Evolutionary conservation across 768 basidiomycete species (phyloP).

Genomic region (Coprinellus aureogranulatus): DNA sequence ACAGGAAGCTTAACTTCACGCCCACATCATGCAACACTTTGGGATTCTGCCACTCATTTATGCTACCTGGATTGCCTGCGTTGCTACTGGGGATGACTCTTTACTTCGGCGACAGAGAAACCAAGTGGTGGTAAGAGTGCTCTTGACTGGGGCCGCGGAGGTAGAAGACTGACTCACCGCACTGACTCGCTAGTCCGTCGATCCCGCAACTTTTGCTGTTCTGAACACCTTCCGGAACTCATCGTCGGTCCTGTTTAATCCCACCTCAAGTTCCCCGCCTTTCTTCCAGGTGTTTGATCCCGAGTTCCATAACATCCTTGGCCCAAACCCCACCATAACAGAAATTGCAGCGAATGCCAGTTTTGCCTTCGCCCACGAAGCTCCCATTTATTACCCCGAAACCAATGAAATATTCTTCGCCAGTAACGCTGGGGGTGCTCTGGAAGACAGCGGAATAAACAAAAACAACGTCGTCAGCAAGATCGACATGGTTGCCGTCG

Average conservation of each 20-base stretch:
- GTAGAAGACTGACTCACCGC: too few species aligned
- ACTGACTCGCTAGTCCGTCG: slow-evolving; percentile 40
- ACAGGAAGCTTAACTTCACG: too few species aligned
- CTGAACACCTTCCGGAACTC: slow-evolving; percentile 43
- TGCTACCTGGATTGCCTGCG: background rate
- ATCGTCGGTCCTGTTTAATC: slow-evolving; percentile 52
- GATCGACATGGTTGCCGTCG: slow-evolving; percentile 59
- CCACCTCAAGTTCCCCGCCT: slow-evolving; percentile 54
- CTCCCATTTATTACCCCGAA: slow-evolving; percentile 62
- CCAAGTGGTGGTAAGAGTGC: background rate
- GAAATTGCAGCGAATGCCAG: slow-evolving; percentile 58
- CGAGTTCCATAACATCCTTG: slow-evolving; percentile 62
- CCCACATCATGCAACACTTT: background rate
- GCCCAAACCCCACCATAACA: slow-evolving; percentile 52
- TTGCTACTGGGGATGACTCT: background rate
- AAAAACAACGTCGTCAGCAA: slow-evolving; percentile 63
- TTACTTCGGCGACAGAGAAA: background rate
- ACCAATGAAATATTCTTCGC: slow-evolving; percentile 75
- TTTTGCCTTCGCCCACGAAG: slow-evolving; percentile 78
- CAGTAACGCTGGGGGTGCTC: slow-evolving; percentile 63
- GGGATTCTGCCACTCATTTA: background rate
- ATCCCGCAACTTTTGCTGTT: slow-evolving; percentile 52
- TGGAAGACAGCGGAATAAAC: slow-evolving; percentile 61
- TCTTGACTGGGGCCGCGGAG: background rate
- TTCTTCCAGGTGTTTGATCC: slow-evolving; percentile 54